Evolutionary conservation across 2,329 filamentous ascomycete genomes (phyloP), one percentile per base, ranked within the genome.

Genomic region (Ustilaginoidea virens): DNA sequence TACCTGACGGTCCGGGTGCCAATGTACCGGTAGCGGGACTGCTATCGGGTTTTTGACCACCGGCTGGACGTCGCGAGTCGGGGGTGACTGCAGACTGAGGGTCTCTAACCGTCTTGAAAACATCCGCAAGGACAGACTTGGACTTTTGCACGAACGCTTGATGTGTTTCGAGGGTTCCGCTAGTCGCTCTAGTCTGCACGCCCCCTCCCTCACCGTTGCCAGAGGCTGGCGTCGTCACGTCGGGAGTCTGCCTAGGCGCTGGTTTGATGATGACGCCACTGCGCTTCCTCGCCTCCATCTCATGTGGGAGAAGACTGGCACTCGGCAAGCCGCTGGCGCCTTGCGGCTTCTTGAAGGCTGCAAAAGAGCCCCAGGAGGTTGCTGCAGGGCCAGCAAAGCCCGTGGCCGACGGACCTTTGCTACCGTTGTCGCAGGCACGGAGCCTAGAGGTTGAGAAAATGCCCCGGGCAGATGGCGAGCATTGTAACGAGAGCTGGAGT

Each of bases 231-330:
- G 17, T 24, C 19, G 10, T 21, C 17, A 11, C 13, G 12, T 11
- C n/a, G 27, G 13, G 26, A 7, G 16, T 20, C 12, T 16, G 21
- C 13, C 24, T 25, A 8, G 20, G 11, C 17, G 20, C 27, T 13
- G 21, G 12, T 21, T 21, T 20, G 19, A 20, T 20, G 19, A 20
- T 7, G 19, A 20, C 11, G 19, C 7, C n/a, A n/a, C n/a, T n/a
- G 13, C 27, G 30, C 7, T 24, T 33, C 18, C 28, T 29, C 20
- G 55, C 55, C 21, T 47, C 46, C n/a, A 39, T 27, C 31, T 58
- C 55, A 25, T 58, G 55, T 3, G 55, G 55, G 5, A 58, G 45
- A 21, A 58, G 39, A 2, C 40, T 41, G 18, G 42, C 39, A 4
- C 30, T 25, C 3, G 28, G 13, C 9, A 25, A 19, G 33, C 24